A percentile compares a stretch with the other conserved stretches of the same genome.
Conservation (phyloP, 2,329 filamentous ascomycete species). For the Didymosphaeria variabile region DNA sequence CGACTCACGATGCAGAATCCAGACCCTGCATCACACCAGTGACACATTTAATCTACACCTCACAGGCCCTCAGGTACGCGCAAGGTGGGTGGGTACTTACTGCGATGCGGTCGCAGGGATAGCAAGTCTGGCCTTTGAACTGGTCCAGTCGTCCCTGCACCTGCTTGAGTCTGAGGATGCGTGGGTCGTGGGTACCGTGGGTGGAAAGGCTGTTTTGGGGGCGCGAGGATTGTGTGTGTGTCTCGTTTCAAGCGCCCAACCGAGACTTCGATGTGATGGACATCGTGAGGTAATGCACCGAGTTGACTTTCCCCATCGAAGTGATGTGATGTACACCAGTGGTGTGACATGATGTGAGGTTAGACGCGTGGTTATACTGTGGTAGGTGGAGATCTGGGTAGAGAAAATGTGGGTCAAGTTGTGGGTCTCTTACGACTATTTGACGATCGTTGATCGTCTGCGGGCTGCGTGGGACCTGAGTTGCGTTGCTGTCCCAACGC, state of each 20-base stretch:
- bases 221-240: too few species aligned
- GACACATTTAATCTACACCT: not conserved
- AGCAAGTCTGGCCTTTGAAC: not conserved
- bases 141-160: too few species aligned
- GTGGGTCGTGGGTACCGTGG: not conserved
- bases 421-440: constrained; percentile 2
- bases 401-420: not conserved
- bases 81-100: not conserved
- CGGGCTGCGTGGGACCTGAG: not conserved
- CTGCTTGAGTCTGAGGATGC: too few species aligned
- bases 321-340: not conserved
- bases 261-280: too few species aligned
- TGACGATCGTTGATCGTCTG: not conserved
- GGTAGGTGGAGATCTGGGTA: not conserved
- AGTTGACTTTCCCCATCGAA: too few species aligned
- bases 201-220: constrained; percentile 1
- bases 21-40: not conserved
- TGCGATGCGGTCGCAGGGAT: constrained; percentile 11
- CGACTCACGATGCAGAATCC: not conserved
- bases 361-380: not conserved
- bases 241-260: too few species aligned
- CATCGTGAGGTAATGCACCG: too few species aligned
- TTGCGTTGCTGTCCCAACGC: not conserved
- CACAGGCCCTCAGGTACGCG: too few species aligned
- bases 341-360: not conserved